Percentiles rank a stretch among this genome's conserved stretches.
Evolutionary conservation across 1,139 yeast genomes (phyloP).

Genomic region (Suhomyces ambrosiae): DNA sequence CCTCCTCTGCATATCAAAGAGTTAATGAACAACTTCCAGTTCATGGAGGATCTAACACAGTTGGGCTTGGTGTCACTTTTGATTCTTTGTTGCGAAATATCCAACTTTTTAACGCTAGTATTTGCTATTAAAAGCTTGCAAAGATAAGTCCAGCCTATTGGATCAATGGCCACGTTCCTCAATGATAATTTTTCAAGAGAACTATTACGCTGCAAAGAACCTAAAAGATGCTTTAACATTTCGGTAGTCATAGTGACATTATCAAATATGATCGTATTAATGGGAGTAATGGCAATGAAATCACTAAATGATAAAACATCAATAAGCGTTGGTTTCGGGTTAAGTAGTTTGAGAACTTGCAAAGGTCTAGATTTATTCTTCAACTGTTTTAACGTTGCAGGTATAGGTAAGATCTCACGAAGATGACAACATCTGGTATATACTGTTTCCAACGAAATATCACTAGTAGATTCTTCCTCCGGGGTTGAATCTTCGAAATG

Average conservation of each 20-base stretch:
- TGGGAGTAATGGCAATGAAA: constrained; percentile 81
- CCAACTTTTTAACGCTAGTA: constrained; percentile 62
- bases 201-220: constrained; percentile 60
- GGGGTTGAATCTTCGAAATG: constrained; percentile 44
- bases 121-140: constrained; percentile 72
- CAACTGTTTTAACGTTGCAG: constrained; percentile 84
- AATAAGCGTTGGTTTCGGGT: constrained; percentile 88
- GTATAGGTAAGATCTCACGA: constrained; percentile 89
- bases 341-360: constrained; percentile 73
- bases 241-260: constrained; percentile 78
- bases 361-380: constrained; percentile 75
- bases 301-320: constrained; percentile 89
- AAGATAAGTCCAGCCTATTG: constrained; percentile 68
- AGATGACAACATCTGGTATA: constrained; percentile 93
- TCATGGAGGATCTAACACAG: constrained; percentile 63
- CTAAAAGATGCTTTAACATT: constrained; percentile 71
- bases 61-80: constrained; percentile 50
- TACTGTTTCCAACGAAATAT: constrained; percentile 64
- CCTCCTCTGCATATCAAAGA: constrained; percentile 66
- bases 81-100: constrained; percentile 75
- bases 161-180: constrained; percentile 75
- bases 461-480: constrained; percentile 20
- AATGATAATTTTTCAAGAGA: constrained; percentile 71
- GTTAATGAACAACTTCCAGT: constrained; percentile 72
- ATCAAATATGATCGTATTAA: constrained; percentile 77